These are phyloP conservation scores for Flaveria robusta DNA, from an alignment of 129 eudicot genomes.

Conservation along the genomic window DNA sequence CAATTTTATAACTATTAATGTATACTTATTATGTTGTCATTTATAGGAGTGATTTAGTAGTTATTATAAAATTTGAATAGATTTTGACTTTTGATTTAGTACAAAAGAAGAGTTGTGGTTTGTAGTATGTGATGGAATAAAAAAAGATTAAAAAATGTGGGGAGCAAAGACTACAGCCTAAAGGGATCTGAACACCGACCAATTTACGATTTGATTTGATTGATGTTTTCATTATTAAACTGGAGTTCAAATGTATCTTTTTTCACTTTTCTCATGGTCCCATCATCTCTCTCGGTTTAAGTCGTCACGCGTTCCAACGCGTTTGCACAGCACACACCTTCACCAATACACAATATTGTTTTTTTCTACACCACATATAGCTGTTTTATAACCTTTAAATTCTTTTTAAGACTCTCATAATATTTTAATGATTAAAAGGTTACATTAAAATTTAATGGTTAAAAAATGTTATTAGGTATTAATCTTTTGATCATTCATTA, in stretches of 20 bases:
- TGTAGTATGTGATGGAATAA: background rate
- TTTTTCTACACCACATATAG: too few relatives aligned
- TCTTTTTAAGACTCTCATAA: too few relatives aligned
- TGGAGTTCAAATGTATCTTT: constrained; percentile 23
- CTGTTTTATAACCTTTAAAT: too few relatives aligned
- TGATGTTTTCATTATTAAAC: constrained; percentile 25
- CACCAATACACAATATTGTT: too few relatives aligned
- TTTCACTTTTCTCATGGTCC: constrained; percentile 18
- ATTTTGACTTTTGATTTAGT: background rate
- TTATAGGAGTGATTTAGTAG: too few relatives aligned
- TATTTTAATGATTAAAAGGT: too few relatives aligned
- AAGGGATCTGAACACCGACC: constrained; percentile 34
- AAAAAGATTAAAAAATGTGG: background rate
- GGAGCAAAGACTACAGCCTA: background rate
- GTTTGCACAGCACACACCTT: background rate
- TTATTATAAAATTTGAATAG: too few relatives aligned
- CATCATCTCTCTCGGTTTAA: constrained; percentile 27
- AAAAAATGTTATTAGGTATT: too few relatives aligned
- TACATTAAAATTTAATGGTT: too few relatives aligned
- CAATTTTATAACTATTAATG: too few relatives aligned
- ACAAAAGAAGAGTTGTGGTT: background rate
- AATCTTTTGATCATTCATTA: too few relatives aligned
- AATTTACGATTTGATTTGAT: constrained; percentile 24
- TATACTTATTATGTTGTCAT: background rate
- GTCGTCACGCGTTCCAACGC: constrained; percentile 20